Percentiles rank a stretch among this genome's conserved stretches.
These are phyloP conservation scores for Russula sp. DNA, from an alignment of 768 basidiomycete species.

Conservation along the genomic window DNA sequence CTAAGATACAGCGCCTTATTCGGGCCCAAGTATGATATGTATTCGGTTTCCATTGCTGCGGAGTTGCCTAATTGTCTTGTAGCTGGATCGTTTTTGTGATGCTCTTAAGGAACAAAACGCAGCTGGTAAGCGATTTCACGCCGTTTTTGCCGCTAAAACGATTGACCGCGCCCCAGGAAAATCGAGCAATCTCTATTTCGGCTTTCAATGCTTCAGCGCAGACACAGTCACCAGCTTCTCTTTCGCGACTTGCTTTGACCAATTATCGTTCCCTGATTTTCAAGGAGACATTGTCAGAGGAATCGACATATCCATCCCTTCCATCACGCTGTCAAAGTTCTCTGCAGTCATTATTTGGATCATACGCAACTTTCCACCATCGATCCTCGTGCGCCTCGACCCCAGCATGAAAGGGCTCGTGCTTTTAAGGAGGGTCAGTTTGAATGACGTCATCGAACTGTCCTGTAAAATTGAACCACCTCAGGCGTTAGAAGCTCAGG, in stretches of 20 bases:
- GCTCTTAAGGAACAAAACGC: constrained; percentile 17
- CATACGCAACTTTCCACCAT: constrained; percentile 4
- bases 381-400: not conserved
- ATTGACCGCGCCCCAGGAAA: constrained; percentile 4
- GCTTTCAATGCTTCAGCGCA: constrained; percentile 43
- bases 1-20: constrained; percentile 40
- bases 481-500: constrained; percentile 9
- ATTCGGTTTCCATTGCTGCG: not conserved
- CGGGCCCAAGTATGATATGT: constrained; percentile 34
- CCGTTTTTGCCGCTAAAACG: too few species aligned
- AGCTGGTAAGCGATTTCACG: not conserved
- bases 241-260: constrained; percentile 39
- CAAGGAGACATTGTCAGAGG: constrained; percentile 38
- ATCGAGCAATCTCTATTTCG: constrained; percentile 41
- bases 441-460: not conserved
- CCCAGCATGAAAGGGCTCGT: constrained; percentile 9
- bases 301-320: constrained; percentile 36
- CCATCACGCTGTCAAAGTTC: constrained; percentile 29
- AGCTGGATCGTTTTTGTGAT: constrained; percentile 39
- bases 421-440: not conserved
- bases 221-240: constrained; percentile 47
- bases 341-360: constrained; percentile 10
- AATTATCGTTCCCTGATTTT: constrained; percentile 39
- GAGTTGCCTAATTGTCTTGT: not conserved
- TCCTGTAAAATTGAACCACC: not conserved